Conservation (phyloP, 441 rosid genomes). For the Euphorbia celastroides region DNA sequence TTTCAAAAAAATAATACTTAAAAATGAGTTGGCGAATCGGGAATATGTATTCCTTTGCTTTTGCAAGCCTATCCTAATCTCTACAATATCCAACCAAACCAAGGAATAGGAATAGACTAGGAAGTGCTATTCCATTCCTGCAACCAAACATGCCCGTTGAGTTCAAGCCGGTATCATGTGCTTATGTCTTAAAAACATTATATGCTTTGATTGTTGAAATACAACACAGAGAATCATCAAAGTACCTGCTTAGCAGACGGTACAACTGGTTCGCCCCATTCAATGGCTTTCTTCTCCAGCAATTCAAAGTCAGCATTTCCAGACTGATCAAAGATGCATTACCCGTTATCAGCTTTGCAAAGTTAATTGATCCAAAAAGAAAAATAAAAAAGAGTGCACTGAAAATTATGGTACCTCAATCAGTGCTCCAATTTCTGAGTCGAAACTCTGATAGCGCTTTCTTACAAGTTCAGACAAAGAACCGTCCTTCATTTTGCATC, state of each 20-base stretch:
- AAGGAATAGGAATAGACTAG: too few relatives aligned
- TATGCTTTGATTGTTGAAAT: too few relatives aligned
- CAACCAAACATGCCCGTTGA: too few relatives aligned
- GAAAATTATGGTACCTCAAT: constrained; percentile 44
- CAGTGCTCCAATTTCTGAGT: constrained; percentile 62
- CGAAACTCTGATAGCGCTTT: constrained; percentile 72
- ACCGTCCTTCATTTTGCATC: constrained; percentile 54
- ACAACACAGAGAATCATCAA: neutral
- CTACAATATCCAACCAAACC: too few relatives aligned
- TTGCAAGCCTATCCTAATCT: too few relatives aligned
- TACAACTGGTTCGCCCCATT: constrained; percentile 86
- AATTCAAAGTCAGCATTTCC: constrained; percentile 81
- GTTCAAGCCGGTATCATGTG: too few relatives aligned
- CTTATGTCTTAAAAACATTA: too few relatives aligned
- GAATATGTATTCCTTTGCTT: too few relatives aligned
- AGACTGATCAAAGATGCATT: constrained; percentile 38
- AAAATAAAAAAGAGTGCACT: neutral
- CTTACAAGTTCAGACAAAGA: constrained; percentile 51
- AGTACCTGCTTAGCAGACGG: constrained; percentile 94
- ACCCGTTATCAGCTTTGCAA: constrained; percentile 1
- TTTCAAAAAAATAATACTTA: too few relatives aligned
- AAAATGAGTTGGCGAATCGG: too few relatives aligned
- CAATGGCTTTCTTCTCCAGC: constrained; percentile 80
- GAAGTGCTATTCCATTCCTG: too few relatives aligned
- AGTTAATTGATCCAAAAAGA: neutral